phyloP scores from a whole-genome alignment of 164 flowering plant species.

The Macadamia tetraphylla region DNA sequence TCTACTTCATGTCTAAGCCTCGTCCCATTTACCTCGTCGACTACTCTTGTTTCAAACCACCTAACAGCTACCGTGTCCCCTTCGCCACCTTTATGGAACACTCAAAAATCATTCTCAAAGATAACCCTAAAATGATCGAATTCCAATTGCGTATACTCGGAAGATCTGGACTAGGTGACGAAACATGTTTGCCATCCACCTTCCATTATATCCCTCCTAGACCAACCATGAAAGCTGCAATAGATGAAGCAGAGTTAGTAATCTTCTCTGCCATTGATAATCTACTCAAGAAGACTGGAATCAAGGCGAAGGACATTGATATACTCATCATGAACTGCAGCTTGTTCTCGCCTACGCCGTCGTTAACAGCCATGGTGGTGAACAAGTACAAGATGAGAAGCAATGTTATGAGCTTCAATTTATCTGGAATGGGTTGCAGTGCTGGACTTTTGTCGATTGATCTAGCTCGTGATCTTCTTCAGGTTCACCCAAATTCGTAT shows the following conservation, averaged over 20 bases:
- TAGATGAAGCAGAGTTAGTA: slow-evolving; percentile 24
- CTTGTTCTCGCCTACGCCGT: slow-evolving; percentile 45
- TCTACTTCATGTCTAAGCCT: slow-evolving; percentile 38
- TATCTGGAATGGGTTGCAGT: slow-evolving; percentile 49
- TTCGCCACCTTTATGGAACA: slow-evolving; percentile 40
- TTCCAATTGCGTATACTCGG: slow-evolving; percentile 33
- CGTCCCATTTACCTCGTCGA: slow-evolving; percentile 33
- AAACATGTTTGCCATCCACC: slow-evolving; percentile 29
- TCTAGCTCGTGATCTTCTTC: slow-evolving; percentile 34
- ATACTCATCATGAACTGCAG: slow-evolving; percentile 40
- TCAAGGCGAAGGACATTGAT: slow-evolving; percentile 38
- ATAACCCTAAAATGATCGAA: slow-evolving; percentile 19
- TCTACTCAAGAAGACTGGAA: slow-evolving; percentile 21
- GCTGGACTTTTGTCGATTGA: slow-evolving; percentile 37
- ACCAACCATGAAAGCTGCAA: slow-evolving; percentile 21
- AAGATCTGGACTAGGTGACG: slow-evolving; percentile 32
- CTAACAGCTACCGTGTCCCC: slow-evolving; percentile 26
- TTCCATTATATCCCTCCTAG: slow-evolving; percentile 27
- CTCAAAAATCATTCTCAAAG: slow-evolving; percentile 13
- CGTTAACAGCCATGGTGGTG: slow-evolving; percentile 37
- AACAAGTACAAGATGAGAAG: slow-evolving; percentile 41
- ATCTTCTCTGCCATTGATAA: slow-evolving; percentile 31
- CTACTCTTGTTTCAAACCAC: slow-evolving; percentile 37
- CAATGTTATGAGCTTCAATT: slow-evolving; percentile 34
- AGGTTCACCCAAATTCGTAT: slow-evolving; percentile 23